A percentile compares a stretch with the other conserved stretches of the same genome.
Evolutionary conservation across 2,329 filamentous ascomycete species (phyloP).

Genomic region (Fusarium austroafricanum): DNA sequence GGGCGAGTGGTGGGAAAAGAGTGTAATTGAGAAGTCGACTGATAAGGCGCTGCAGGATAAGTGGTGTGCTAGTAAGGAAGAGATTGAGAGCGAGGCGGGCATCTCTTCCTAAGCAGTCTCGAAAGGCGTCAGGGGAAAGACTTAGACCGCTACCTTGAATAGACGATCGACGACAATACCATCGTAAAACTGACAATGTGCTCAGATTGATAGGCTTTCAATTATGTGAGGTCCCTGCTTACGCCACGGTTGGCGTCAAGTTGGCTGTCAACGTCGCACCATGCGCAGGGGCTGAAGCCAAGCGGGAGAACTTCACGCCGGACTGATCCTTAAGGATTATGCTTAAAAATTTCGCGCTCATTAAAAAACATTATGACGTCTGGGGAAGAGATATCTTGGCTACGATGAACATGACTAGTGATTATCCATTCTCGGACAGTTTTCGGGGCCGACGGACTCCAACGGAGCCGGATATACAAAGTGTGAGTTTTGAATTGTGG

Average conservation of each 20-base stretch:
- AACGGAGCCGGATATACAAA: background rate
- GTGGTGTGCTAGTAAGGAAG: slow-evolving; percentile 61
- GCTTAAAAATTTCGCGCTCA: background rate
- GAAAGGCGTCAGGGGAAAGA: background rate
- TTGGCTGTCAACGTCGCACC: background rate
- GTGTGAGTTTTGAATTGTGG: background rate
- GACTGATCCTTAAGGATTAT: background rate
- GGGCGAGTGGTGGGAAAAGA: slow-evolving; percentile 67
- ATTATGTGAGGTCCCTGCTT: background rate
- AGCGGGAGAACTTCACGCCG: background rate
- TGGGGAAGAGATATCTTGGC: background rate
- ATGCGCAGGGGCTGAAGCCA: background rate
- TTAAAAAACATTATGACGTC: background rate
- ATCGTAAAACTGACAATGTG: background rate
- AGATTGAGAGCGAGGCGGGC: slow-evolving; percentile 59
- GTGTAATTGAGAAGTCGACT: slow-evolving; percentile 54
- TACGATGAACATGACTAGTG: background rate
- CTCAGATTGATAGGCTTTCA: background rate
- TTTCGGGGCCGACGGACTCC: background rate
- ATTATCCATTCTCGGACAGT: background rate
- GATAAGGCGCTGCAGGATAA: slow-evolving; percentile 63
- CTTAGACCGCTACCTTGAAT: background rate
- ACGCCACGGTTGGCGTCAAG: background rate
- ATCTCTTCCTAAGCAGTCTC: slow-evolving; percentile 13
- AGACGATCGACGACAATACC: background rate